Evolutionary conservation across 345 rosid genomes (phyloP).

Genomic region (Populus pruinosa): DNA sequence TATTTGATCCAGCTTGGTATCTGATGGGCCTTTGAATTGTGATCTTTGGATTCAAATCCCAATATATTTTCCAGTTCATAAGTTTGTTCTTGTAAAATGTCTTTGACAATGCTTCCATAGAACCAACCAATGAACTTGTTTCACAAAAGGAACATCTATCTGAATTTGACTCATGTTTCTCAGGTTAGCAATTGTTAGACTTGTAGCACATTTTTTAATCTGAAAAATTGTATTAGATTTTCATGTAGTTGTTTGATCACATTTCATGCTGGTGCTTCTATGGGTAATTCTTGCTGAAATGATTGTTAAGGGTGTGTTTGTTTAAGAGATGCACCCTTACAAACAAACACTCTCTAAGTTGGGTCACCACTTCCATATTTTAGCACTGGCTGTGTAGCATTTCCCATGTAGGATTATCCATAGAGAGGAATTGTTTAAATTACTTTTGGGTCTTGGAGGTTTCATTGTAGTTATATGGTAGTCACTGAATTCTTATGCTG

Average conservation of each 20-base stretch:
- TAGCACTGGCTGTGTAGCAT: not conserved
- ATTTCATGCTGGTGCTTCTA: not conserved
- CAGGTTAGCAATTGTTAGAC: no score
- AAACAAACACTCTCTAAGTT: not conserved
- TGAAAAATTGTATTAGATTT: not conserved
- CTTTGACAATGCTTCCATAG: not conserved
- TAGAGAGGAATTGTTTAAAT: no score
- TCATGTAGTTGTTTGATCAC: not conserved
- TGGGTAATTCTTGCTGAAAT: not conserved
- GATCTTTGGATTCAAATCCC: not conserved
- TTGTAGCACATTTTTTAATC: not conserved
- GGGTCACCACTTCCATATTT: not conserved
- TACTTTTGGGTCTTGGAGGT: no score
- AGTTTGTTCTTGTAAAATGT: not conserved
- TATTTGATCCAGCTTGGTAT: not conserved
- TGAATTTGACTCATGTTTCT: no score
- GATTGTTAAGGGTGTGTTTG: not conserved
- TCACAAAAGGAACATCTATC: not conserved
- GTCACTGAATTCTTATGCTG: no score
- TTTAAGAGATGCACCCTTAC: no score
- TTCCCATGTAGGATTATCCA: not conserved
- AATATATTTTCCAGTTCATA: not conserved
- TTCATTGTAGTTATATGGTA: no score
- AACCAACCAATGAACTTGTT: not conserved
- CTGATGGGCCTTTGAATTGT: not conserved